Evolutionary conservation across 2,329 filamentous ascomycete genomes (phyloP).

Genomic region (Leptosphaerulina australis): DNA sequence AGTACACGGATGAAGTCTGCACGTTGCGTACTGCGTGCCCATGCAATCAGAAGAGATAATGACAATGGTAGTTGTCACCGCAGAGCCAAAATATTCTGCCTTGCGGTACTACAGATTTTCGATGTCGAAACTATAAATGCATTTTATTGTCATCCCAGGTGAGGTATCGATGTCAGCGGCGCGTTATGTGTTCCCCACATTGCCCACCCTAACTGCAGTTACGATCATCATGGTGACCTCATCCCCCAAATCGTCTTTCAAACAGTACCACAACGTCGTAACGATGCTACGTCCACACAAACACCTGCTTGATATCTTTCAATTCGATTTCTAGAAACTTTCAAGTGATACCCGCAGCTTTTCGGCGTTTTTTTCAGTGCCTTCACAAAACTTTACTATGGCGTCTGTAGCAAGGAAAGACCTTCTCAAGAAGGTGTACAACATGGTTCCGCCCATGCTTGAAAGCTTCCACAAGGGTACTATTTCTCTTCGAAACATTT

Average conservation of each 20-base stretch:
- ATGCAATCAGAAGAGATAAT: no score
- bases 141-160: background rate
- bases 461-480: conserved; percentile 94
- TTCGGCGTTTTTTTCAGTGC: background rate
- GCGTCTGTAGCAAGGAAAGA: conserved; percentile 70
- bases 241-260: background rate
- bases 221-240: conserved; percentile 18
- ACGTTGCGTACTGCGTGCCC: no score
- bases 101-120: background rate
- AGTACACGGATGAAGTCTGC: no score
- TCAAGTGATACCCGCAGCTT: conserved; percentile 6
- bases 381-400: conserved; percentile 39
- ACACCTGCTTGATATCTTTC: background rate
- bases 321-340: conserved; percentile 1
- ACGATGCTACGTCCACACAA: conserved; percentile 10
- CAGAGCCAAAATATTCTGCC: background rate
- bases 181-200: conserved; percentile 14
- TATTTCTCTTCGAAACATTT: background rate
- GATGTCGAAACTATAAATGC: background rate
- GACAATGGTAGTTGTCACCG: no score
- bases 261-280: conserved; percentile 8
- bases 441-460: conserved; percentile 92
- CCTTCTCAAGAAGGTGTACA: conserved; percentile 79
- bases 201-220: conserved; percentile 1
- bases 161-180: conserved; percentile 13